Evolutionary conservation across 495 filamentous ascomycete species (phyloP).

Genomic region (Aspergillus coremiiformis): DNA sequence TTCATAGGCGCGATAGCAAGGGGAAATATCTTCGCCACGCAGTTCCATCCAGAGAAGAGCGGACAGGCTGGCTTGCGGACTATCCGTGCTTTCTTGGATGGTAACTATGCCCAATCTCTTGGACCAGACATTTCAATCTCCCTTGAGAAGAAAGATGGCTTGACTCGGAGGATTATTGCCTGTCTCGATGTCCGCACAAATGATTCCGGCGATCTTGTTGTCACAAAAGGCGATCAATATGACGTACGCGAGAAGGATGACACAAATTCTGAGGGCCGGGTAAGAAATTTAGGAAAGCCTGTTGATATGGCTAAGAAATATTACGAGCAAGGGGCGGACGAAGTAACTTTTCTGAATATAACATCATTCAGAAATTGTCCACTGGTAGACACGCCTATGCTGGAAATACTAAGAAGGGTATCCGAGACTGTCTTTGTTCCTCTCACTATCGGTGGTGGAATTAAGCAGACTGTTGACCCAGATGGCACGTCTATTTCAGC

Average conservation of each 20-base stretch:
- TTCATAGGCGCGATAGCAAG: slow-evolving; percentile 88
- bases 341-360: slow-evolving; percentile 96
- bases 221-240: slow-evolving; percentile 98
- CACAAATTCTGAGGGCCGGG: slow-evolving; percentile 53
- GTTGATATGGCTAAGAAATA: slow-evolving; percentile 91
- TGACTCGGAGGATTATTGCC: slow-evolving; percentile 86
- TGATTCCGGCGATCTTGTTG: slow-evolving; percentile 88
- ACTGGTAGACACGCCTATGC: slow-evolving; percentile 85
- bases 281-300: slow-evolving; percentile 92
- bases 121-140: slow-evolving; percentile 18
- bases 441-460: slow-evolving; percentile 89
- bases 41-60: slow-evolving; percentile 98
- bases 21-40: slow-evolving; percentile 79
- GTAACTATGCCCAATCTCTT: slow-evolving; percentile 44
- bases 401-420: slow-evolving; percentile 79
- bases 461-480: slow-evolving; percentile 80
- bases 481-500: slow-evolving; percentile 83
- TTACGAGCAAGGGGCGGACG: slow-evolving; percentile 94
- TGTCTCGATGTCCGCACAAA: slow-evolving; percentile 97
- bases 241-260: slow-evolving; percentile 90
- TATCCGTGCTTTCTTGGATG: slow-evolving; percentile 75
- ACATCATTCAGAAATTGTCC: slow-evolving; percentile 95
- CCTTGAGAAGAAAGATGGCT: slow-evolving; percentile 47
- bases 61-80: slow-evolving; percentile 80
- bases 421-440: slow-evolving; percentile 96